Evolutionary conservation across 805 yeast species (phyloP).

Genomic region (Zygoascus tannicola): DNA sequence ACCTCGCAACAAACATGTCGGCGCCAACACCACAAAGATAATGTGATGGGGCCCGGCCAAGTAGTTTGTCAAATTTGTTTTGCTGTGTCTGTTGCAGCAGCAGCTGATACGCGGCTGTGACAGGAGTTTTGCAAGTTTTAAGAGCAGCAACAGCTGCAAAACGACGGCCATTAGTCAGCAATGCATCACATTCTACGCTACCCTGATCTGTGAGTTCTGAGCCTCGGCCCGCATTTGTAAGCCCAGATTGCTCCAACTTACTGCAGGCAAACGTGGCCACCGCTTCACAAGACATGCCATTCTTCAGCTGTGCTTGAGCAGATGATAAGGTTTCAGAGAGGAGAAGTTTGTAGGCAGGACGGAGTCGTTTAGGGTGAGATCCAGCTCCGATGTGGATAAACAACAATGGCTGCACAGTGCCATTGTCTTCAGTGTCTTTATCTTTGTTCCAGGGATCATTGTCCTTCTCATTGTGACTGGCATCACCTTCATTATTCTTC

Average conservation of each 20-base stretch:
- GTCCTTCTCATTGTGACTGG: no score
- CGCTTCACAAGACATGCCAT: conserved; percentile 12
- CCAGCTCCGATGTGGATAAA: conserved; percentile 30
- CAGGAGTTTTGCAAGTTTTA: conserved; percentile 24
- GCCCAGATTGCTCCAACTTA: conserved; percentile 27
- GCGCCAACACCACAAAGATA: conserved; percentile 31
- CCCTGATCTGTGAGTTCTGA: conserved; percentile 29
- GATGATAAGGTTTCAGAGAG: conserved; percentile 13
- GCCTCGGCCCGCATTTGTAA: conserved; percentile 35
- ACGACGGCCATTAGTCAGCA: conserved; percentile 19
- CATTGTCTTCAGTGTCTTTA: neutral
- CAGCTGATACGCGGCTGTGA: conserved; percentile 1
- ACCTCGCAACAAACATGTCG: conserved; percentile 17
- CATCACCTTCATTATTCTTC: no score
- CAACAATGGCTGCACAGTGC: conserved; percentile 9
- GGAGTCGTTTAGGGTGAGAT: conserved; percentile 16
- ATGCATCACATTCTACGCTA: conserved; percentile 35
- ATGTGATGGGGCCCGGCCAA: conserved; percentile 19
- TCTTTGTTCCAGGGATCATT: no score
- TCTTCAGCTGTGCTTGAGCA: conserved; percentile 18
- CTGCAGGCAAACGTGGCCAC: conserved; percentile 22
- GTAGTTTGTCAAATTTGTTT: neutral
- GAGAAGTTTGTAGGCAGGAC: conserved; percentile 11
- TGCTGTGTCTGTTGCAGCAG: neutral
- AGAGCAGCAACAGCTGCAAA: conserved; percentile 28